Percentiles rank a stretch among this genome's conserved stretches.
Evolutionary conservation across 2,329 filamentous ascomycete species (phyloP).

Genomic region (Ophioceras dolichostomum): DNA sequence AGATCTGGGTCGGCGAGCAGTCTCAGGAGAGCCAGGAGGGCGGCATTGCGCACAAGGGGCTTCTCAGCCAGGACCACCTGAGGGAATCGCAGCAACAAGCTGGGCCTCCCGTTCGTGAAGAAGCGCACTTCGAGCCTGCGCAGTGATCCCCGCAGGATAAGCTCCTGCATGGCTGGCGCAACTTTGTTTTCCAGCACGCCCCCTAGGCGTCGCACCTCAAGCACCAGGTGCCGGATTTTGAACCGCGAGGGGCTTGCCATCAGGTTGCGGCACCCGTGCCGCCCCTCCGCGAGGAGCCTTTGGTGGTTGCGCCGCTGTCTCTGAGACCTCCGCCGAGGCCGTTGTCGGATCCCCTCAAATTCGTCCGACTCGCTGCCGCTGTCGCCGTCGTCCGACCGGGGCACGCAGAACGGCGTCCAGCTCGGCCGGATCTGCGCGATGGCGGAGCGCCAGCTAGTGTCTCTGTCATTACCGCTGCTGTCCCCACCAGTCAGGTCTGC

Average conservation of each 20-base stretch:
- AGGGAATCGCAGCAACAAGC: background rate
- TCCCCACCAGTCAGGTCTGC: conserved; percentile 7
- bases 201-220: conserved; percentile 11
- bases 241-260: conserved; percentile 5
- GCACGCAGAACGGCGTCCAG: too few relatives aligned
- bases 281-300: background rate
- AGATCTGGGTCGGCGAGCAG: conserved; percentile 33
- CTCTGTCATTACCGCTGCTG: background rate
- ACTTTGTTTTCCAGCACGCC: conserved; percentile 7
- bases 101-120: conserved; percentile 4
- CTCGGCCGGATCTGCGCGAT: conserved; percentile 2
- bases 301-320: background rate
- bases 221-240: conserved; percentile 9
- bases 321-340: background rate
- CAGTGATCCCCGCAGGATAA: conserved; percentile 14
- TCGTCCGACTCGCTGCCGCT: background rate
- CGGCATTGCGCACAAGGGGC: background rate
- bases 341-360: too few relatives aligned
- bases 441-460: background rate
- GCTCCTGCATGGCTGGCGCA: conserved; percentile 11
- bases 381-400: conserved; percentile 3
- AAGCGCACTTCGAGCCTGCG: conserved; percentile 11
- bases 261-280: conserved; percentile 2
- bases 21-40: conserved; percentile 20
- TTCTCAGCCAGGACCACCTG: background rate